These are phyloP conservation scores for Heimioporus sp. DNA, from an alignment of 768 basidiomycete genomes.

Conservation along the genomic window DNA sequence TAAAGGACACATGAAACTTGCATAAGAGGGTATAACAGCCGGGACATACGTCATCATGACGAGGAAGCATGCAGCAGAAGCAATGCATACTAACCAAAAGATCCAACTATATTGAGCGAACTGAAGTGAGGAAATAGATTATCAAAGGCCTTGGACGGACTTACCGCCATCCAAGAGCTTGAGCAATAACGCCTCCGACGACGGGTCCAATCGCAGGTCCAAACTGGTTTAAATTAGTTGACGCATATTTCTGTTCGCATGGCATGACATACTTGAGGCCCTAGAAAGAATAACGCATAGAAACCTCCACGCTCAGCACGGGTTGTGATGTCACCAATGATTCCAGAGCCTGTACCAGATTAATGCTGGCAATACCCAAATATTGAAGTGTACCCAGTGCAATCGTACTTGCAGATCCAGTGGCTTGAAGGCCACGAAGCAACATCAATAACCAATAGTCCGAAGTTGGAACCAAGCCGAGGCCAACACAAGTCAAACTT, in stretches of 20 bases:
- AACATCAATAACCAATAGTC: conserved; percentile 80
- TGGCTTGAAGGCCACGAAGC: conserved; percentile 74
- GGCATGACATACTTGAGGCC: conserved; percentile 50
- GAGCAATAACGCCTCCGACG: conserved; percentile 54
- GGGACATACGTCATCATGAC: conserved; percentile 9
- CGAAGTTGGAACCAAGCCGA: conserved; percentile 52
- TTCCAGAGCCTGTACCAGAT: conserved; percentile 55
- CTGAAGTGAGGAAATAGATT: not conserved
- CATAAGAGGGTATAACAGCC: not conserved
- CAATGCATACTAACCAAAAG: conserved; percentile 21
- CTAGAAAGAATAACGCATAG: conserved; percentile 63
- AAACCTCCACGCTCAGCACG: conserved; percentile 74
- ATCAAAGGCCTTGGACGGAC: not conserved
- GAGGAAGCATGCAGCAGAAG: conserved; percentile 14
- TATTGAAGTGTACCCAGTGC: conserved; percentile 52
- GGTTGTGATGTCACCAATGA: conserved; percentile 74
- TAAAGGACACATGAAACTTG: not conserved
- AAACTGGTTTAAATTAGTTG: conserved; percentile 31
- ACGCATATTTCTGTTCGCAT: not conserved
- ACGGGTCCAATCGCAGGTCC: conserved; percentile 54
- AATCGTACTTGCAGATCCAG: conserved; percentile 76
- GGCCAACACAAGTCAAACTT: conserved; percentile 62
- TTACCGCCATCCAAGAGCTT: conserved; percentile 63
- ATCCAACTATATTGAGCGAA: conserved; percentile 12
- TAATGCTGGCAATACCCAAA: not conserved